Evolutionary conservation across 2,329 filamentous ascomycete species (phyloP), one percentile per base, ranked within the genome.

Genomic region (Sporothrix curviconia): DNA sequence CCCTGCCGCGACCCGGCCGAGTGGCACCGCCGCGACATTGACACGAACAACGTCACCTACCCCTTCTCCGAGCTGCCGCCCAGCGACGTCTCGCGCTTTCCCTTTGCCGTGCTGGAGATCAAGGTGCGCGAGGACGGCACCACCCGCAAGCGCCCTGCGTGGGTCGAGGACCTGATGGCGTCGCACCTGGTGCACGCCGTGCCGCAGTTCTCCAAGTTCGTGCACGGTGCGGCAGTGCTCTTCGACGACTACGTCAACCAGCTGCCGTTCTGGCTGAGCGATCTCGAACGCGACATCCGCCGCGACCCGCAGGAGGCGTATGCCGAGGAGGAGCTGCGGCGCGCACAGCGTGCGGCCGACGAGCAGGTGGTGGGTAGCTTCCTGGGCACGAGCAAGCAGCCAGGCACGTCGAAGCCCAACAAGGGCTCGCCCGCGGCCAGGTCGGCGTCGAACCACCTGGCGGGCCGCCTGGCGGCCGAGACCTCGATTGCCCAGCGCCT

Each of bases 241-340:
- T 97, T 97, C 64, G 94, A 97, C 66, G 90, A 99, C 71, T 84
- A 96, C 67, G 92, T 99, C 70, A 97, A 97, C 74, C 92, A 84
- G 61, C 85, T 97, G 67, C 94, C 94, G 14, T 96, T 97, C 76
- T 99, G 94, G 94, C 81, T 97, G 34, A 87, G 87, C 66, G 89
- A 95, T 61, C 79, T 97, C 43, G 92, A 96, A 68, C 89, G 83
- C 32, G 94, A 99, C 68, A 99, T 99, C 68, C 86, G 92, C 64
- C 90, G 89, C 69, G 92, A 97, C 68, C 94, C 94, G 0, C 89
- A 94, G 69, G 81, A 83, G 61, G 92, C 92, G 0, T 96, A 95
- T 68, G 88, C 95, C 63, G 87, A 94, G 66, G 92, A 97, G 70
- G 91, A 96, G 70, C 85, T 92, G 70, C 84, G 87, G 59, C 85